These are phyloP conservation scores for Nyssa sinensis DNA, from an alignment of 148 eudicot species.

Conservation along the genomic window DNA sequence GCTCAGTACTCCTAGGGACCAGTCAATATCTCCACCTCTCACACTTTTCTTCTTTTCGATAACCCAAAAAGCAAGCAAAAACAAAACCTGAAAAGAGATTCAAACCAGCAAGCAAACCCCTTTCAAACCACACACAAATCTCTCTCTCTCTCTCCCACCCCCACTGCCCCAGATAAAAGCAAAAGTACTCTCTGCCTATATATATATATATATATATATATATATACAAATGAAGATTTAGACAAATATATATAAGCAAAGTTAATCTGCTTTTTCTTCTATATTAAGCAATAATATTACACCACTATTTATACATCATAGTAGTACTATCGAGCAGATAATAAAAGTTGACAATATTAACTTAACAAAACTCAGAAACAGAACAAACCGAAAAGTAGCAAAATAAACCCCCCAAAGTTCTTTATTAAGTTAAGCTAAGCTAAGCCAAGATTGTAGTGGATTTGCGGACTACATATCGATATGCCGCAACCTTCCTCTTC, in stretches of 20 bases:
- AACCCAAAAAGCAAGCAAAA: not conserved
- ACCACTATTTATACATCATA: not conserved
- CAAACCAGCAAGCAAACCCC: not conserved
- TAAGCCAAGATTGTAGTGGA: conserved; percentile 28
- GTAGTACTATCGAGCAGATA: not conserved
- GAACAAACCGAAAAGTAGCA: not conserved
- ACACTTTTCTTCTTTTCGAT: not conserved
- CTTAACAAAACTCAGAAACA: not conserved
- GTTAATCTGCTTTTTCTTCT: not conserved
- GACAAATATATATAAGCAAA: not conserved
- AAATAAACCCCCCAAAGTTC: not conserved
- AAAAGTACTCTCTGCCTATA: not conserved
- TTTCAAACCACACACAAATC: not conserved
- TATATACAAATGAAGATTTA: too few relatives aligned
- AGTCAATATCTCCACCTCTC: not conserved
- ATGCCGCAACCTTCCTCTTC: conserved; percentile 77
- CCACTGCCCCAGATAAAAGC: not conserved
- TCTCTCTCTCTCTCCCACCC: not conserved
- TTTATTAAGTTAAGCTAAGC: not conserved
- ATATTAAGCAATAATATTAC: not conserved
- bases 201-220: too few relatives aligned
- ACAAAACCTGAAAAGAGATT: not conserved
- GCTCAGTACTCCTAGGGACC: not conserved
- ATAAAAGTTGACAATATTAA: not conserved
- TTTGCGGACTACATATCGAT: conserved; percentile 74